Percentiles rank a stretch among this genome's conserved stretches.
Conservation (phyloP, 495 filamentous ascomycete genomes). For the Xylaria flabelliformis region DNA sequence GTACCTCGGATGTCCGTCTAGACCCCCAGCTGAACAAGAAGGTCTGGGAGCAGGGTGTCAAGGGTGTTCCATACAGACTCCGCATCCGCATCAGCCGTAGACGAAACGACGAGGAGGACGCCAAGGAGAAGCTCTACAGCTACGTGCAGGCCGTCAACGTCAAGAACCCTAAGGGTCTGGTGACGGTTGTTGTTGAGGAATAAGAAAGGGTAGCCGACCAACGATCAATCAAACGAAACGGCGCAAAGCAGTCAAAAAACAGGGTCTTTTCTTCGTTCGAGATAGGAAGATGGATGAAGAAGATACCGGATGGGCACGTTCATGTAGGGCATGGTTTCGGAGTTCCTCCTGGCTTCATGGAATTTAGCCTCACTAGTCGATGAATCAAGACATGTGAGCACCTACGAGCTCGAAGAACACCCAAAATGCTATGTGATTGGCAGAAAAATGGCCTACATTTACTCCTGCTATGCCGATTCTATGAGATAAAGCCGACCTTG, state of each 20-base stretch:
- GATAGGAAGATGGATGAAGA: conserved; percentile 30
- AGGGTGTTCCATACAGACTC: conserved; percentile 95
- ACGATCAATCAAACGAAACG: conserved; percentile 27
- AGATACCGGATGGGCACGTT: conserved; percentile 48
- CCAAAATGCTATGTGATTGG: conserved; percentile 16
- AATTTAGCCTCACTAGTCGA: conserved; percentile 57
- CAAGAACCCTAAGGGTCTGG: conserved; percentile 96
- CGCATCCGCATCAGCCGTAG: conserved; percentile 97
- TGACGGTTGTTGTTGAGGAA: conserved; percentile 77
- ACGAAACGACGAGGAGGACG: conserved; percentile 99
- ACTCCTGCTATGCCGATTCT: conserved; percentile 26
- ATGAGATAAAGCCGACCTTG: conserved; percentile 7
- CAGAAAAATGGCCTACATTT: conserved; percentile 5
- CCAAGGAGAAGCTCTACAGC: conserved; percentile 97
- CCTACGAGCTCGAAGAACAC: conserved; percentile 27
- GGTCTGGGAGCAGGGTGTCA: conserved; percentile 99
- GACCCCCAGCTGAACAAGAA: conserved; percentile 99
- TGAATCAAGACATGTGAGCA: conserved; percentile 54
- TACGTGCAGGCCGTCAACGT: conserved; percentile 99
- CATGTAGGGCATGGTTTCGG: conserved; percentile 59
- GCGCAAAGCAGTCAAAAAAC: conserved; percentile 39
- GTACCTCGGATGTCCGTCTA: conserved; percentile 95
- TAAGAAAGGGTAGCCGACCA: conserved; percentile 38
- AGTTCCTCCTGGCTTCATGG: conserved; percentile 54
- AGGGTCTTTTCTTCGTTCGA: conserved; percentile 38